Conservation (phyloP, 805 yeast genomes). For the Starmerella sp. region DNA sequence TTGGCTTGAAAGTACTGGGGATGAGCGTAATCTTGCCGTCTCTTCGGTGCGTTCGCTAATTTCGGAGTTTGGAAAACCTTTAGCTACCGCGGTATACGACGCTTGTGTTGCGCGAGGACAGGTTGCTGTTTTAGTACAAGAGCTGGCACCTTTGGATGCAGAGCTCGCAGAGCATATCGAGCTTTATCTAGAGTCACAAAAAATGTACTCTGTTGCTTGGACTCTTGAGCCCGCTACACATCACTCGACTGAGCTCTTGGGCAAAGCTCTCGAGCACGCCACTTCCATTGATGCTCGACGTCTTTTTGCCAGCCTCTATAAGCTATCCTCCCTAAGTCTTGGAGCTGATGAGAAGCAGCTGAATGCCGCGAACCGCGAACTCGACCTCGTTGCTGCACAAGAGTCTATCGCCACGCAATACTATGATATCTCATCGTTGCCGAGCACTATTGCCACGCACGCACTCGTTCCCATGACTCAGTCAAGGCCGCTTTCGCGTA, state of each 20-base stretch:
- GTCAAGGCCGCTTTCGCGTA: neutral
- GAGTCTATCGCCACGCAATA: constrained; percentile 6
- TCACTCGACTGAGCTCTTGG: constrained; percentile 8
- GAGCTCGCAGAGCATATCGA: constrained; percentile 8
- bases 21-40: neutral
- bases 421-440: no score
- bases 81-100: constrained; percentile 9
- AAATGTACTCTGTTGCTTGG: constrained; percentile 16
- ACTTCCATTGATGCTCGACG: neutral
- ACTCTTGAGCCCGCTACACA: constrained; percentile 12
- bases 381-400: constrained; percentile 9
- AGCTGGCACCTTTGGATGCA: constrained; percentile 6
- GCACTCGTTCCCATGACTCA: neutral
- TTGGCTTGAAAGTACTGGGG: constrained; percentile 22
- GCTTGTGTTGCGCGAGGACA: constrained; percentile 8
- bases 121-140: neutral
- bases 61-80: constrained; percentile 1
- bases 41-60: constrained; percentile 1
- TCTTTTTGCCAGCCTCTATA: constrained; percentile 13
- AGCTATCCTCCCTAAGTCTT: constrained; percentile 10
- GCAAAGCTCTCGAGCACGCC: constrained; percentile 5
- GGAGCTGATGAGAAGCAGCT: neutral
- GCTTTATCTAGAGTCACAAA: constrained; percentile 5
- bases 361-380: constrained; percentile 3
- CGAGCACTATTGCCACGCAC: neutral